Conservation (phyloP, 306 rosid genomes). For the Heteromeles arbutifolia region DNA sequence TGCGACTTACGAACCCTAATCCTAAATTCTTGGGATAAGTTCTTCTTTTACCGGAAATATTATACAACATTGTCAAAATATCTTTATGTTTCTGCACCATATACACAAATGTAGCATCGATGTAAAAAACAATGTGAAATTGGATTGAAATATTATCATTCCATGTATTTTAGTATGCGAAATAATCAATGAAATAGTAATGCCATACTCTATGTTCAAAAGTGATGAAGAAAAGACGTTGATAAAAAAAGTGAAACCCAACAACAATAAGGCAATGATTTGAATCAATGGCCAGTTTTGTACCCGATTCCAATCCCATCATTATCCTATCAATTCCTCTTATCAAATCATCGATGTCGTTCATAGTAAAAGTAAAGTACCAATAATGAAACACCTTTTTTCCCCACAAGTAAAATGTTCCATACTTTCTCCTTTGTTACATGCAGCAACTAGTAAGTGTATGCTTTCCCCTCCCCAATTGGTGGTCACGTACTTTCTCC, state of each 20-base stretch:
- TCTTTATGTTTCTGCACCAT: no score
- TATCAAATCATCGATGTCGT: constrained; percentile 33
- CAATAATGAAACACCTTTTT: not conserved
- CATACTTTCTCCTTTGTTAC: no score
- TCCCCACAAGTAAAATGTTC: not conserved
- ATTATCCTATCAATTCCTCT: constrained; percentile 42
- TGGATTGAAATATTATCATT: not conserved
- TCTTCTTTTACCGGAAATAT: not conserved
- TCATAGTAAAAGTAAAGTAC: constrained; percentile 21
- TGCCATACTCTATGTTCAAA: not conserved
- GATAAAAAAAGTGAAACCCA: constrained; percentile 20
- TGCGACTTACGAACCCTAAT: constrained; percentile 54
- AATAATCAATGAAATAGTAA: not conserved
- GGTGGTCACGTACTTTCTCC: no score
- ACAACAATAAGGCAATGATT: constrained; percentile 40
- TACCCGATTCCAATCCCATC: constrained; percentile 62
- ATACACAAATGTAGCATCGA: not conserved
- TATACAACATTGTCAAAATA: no score
- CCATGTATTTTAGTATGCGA: not conserved
- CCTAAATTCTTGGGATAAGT: not conserved
- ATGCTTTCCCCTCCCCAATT: no score
- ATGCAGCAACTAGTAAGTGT: no score
- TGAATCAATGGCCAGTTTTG: constrained; percentile 36
- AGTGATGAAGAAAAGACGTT: not conserved
- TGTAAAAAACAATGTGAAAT: not conserved